Percentiles rank a stretch among this genome's conserved stretches.
phyloP scores from a whole-genome alignment of 495 filamentous ascomycete genomes.

The Hypoxylon rickii region DNA sequence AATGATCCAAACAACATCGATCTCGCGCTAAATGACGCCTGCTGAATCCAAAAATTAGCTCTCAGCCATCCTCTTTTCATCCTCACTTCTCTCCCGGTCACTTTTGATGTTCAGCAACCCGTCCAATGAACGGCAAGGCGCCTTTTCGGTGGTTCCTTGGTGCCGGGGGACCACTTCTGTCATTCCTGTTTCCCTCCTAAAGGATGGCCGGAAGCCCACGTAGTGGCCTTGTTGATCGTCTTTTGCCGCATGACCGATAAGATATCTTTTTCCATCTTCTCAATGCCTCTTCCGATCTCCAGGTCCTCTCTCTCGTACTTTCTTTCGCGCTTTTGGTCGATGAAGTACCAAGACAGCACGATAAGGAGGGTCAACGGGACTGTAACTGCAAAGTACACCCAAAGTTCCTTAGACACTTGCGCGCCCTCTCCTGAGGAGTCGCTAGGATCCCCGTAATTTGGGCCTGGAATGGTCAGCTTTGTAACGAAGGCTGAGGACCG shows the following conservation, averaged over 20 bases:
- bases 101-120: too few species aligned
- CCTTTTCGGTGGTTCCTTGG: too few species aligned
- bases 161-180: too few species aligned
- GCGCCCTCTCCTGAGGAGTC: slow-evolving; percentile 12
- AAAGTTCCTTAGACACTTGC: slow-evolving; percentile 49
- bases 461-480: slow-evolving; percentile 18
- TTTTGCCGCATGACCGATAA: slow-evolving; percentile 57
- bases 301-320: slow-evolving; percentile 50
- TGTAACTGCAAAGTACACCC: slow-evolving; percentile 60
- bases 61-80: not conserved
- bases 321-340: slow-evolving; percentile 51
- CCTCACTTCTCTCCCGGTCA: too few species aligned
- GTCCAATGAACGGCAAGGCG: too few species aligned
- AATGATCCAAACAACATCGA: slow-evolving; percentile 8
- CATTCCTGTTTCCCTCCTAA: not conserved
- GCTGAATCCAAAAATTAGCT: not conserved
- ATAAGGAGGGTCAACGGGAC: slow-evolving; percentile 54
- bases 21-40: too few species aligned
- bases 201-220: slow-evolving; percentile 43
- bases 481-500: not conserved
- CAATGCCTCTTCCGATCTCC: slow-evolving; percentile 56
- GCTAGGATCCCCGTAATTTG: slow-evolving; percentile 7
- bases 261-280: slow-evolving; percentile 58
- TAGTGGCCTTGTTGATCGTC: slow-evolving; percentile 55
- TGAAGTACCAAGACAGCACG: slow-evolving; percentile 51